Conservation (phyloP, 805 yeast species). For the Hanseniaspora guilliermondii region DNA sequence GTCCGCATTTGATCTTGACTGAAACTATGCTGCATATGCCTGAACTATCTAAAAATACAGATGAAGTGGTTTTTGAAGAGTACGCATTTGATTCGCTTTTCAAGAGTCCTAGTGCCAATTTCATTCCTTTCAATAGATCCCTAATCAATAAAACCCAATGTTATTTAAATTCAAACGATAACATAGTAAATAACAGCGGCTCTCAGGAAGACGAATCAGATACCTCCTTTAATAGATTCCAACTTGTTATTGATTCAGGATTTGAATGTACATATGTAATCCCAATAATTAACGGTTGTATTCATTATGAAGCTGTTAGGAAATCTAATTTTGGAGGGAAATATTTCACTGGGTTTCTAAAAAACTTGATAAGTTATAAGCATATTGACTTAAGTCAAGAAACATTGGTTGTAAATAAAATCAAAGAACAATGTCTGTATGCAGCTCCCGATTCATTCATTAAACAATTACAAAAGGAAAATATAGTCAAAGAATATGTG, state of each 20-base stretch:
- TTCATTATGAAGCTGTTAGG: conserved; percentile 63
- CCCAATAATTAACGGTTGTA: conserved; percentile 70
- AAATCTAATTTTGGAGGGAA: conserved; percentile 82
- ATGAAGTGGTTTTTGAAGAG: conserved; percentile 89
- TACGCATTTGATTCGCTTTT: conserved; percentile 65
- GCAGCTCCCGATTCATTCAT: conserved; percentile 39
- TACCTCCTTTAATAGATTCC: conserved; percentile 42
- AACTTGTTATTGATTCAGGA: conserved; percentile 77
- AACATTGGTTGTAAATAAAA: conserved; percentile 65
- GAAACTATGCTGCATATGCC: conserved; percentile 79
- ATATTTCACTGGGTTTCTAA: conserved; percentile 63
- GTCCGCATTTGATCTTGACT: conserved; percentile 41
- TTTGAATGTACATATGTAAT: conserved; percentile 75
- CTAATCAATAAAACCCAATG: conserved; percentile 11
- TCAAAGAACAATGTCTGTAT: conserved; percentile 51
- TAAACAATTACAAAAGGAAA: conserved; percentile 23
- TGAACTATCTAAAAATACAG: conserved; percentile 67
- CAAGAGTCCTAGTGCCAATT: conserved; percentile 49
- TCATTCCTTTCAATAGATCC: conserved; percentile 48
- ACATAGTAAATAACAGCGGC: neutral
- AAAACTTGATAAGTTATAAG: conserved; percentile 77
- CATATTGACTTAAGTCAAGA: conserved; percentile 92
- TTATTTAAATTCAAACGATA: conserved; percentile 21
- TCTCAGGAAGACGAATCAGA: neutral
- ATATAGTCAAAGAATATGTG: conserved; percentile 50